Evolutionary conservation across 2,329 filamentous ascomycete species (phyloP), one percentile per base, ranked within the genome.

Genomic region (Pseudogymnoascus sp.): DNA sequence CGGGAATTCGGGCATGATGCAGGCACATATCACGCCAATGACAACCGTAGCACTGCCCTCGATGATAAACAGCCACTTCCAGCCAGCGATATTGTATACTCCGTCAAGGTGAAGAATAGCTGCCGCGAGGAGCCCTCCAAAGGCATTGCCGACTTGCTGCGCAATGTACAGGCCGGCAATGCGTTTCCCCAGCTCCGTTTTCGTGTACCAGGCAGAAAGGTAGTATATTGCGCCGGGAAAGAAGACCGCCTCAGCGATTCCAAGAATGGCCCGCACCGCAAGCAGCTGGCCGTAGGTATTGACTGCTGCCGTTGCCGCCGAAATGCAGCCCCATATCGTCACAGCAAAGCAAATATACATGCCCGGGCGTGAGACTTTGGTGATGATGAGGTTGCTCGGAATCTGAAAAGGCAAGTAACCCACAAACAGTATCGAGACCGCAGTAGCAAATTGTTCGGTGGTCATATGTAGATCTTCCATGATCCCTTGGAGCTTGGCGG

Each of bases 51-150:
- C 77, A 16, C 67, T 64, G 1, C 75, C 75, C 43, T 77, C 75
- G 12, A 78, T 70, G 34, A 80, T 77, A 63, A 83, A 83, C 0
- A 82, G 72, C 81, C 81, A 84, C 59, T 76, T 69, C 81, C 80
- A 83, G 2, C 80, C 80, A 2, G 74, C 70, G 9, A 83, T 75
- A 1, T 79, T 78, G 59, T 75, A 75, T 3, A 70, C 72, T 3
- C 79, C 78, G 28, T 82, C 77, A n/a, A 83, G 72, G 6, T 77
- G 72, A 5, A 78, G 75, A 18, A 82, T 79, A 3, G 75, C 79
- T 0, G 77, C 79, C 25, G 80, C 80, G 12, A 82, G 70, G 2
- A 83, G 69, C 2, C 79, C 79, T 0, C 79, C 79, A 65, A 83
- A 83, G 1, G 81, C 82, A 12, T 72, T 72, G 21, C 72, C 72